A percentile compares a stretch with the other conserved stretches of the same genome.
Evolutionary conservation across 805 yeast genomes (phyloP).

Genomic region (Saccharomyces paradoxus): DNA sequence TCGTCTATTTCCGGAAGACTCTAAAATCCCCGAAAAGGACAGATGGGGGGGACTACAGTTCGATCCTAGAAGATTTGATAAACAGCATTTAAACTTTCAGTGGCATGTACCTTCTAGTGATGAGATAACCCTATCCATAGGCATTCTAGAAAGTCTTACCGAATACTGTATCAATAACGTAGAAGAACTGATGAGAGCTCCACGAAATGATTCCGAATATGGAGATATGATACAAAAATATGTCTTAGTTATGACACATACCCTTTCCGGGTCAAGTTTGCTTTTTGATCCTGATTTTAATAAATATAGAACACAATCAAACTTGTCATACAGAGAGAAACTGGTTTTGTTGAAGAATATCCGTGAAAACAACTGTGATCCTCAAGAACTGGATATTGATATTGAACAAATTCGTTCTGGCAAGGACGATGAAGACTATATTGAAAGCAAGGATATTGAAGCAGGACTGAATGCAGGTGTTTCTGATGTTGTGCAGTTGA

Average conservation of each 20-base stretch:
- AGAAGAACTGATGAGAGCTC: constrained; percentile 23
- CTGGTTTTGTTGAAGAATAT: constrained; percentile 31
- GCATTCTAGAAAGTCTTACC: constrained; percentile 45
- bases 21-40: constrained; percentile 32
- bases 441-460: constrained; percentile 19
- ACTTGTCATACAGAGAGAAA: constrained; percentile 14
- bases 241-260: constrained; percentile 49
- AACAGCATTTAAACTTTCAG: constrained; percentile 43
- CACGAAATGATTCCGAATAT: constrained; percentile 12
- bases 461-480: constrained; percentile 6
- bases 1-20: constrained; percentile 43
- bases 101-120: constrained; percentile 67
- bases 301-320: constrained; percentile 19
- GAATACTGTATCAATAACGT: constrained; percentile 38
- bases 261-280: constrained; percentile 61
- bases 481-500: constrained; percentile 16
- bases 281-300: constrained; percentile 66
- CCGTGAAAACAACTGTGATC: constrained; percentile 30
- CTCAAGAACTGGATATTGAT: constrained; percentile 32
- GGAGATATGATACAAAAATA: constrained; percentile 49
- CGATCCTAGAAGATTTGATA: constrained; percentile 40
- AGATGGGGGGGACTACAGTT: constrained; percentile 76
- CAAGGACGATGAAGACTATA: constrained; percentile 24
- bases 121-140: constrained; percentile 55
- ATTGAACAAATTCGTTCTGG: constrained; percentile 28